These are phyloP conservation scores for Plasmopara viticola DNA, from an alignment of 352 stramenopile species.

Conservation along the genomic window DNA sequence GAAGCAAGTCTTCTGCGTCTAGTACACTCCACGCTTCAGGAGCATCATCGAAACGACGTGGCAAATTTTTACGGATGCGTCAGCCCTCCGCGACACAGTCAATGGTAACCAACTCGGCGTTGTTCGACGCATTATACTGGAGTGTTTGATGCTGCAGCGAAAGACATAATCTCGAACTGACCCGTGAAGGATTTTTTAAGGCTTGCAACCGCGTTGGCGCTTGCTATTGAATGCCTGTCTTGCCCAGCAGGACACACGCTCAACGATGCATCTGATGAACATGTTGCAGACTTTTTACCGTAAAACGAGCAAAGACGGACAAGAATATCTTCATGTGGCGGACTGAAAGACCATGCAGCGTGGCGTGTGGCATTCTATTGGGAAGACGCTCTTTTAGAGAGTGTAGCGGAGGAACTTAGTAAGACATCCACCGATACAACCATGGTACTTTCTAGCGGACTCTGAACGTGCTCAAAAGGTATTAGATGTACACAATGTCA, in stretches of 20 bases:
- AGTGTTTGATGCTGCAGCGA: slow-evolving; percentile 65
- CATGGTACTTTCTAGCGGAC: slow-evolving; percentile 61
- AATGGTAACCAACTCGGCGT: slow-evolving; percentile 65
- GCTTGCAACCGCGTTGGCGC: slow-evolving; percentile 41
- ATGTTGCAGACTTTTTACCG: slow-evolving; percentile 81
- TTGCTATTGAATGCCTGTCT: slow-evolving; percentile 60
- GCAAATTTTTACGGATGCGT: slow-evolving; percentile 60
- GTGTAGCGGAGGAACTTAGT: slow-evolving; percentile 72
- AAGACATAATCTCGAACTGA: slow-evolving; percentile 50
- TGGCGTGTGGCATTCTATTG: slow-evolving; percentile 69
- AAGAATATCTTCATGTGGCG: slow-evolving; percentile 54
- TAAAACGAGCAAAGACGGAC: slow-evolving; percentile 31
- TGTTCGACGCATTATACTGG: slow-evolving; percentile 62
- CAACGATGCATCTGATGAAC: slow-evolving; percentile 74
- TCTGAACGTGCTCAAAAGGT: slow-evolving; percentile 65
- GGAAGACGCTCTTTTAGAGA: slow-evolving; percentile 67
- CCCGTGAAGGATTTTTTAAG: slow-evolving; percentile 46
- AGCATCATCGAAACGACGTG: slow-evolving; percentile 41
- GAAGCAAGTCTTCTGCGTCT: slow-evolving; percentile 35
- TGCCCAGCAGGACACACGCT: slow-evolving; percentile 58
- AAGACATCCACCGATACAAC: slow-evolving; percentile 50
- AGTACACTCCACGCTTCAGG: slow-evolving; percentile 10
- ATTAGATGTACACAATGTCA: slow-evolving; percentile 66
- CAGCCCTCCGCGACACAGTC: slow-evolving; percentile 26
- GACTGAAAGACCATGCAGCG: slow-evolving; percentile 48